These are phyloP conservation scores for Cladorrhinum sp. DNA, from an alignment of 2,329 filamentous ascomycete species.

Conservation along the genomic window DNA sequence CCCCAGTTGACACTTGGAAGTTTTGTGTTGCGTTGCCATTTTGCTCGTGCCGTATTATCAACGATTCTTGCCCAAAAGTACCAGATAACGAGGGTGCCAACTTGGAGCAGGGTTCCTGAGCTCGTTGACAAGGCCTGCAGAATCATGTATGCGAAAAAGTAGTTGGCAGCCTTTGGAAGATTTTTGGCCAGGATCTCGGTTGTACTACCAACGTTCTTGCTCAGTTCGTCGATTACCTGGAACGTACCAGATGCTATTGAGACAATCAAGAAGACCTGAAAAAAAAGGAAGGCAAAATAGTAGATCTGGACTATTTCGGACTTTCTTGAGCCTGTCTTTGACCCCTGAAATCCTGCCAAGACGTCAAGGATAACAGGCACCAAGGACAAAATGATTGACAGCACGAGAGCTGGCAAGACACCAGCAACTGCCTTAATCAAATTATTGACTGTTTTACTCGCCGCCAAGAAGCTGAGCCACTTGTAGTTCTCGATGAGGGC, in stretches of 20 bases:
- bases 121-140: slow-evolving; percentile 89
- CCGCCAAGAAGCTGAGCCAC: slow-evolving; percentile 69
- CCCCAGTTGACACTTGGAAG: slow-evolving; percentile 83
- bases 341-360: slow-evolving; percentile 70
- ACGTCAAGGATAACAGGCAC: slow-evolving; percentile 76
- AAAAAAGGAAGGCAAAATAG: slow-evolving; percentile 92
- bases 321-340: slow-evolving; percentile 76
- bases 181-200: slow-evolving; percentile 72
- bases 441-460: slow-evolving; percentile 57
- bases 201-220: slow-evolving; percentile 61
- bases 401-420: slow-evolving; percentile 75
- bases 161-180: slow-evolving; percentile 84
- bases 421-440: slow-evolving; percentile 68
- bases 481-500: slow-evolving; percentile 61
- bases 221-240: slow-evolving; percentile 54
- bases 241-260: slow-evolving; percentile 74
- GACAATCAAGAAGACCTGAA: slow-evolving; percentile 91
- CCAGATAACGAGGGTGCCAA: slow-evolving; percentile 75
- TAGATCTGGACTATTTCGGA: slow-evolving; percentile 85
- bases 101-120: slow-evolving; percentile 81
- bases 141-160: slow-evolving; percentile 98
- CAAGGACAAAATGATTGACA: slow-evolving; percentile 75
- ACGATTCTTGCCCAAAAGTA: slow-evolving; percentile 76
- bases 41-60: slow-evolving; percentile 77
- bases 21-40: slow-evolving; percentile 80